A percentile compares a stretch with the other conserved stretches of the same genome.
phyloP scores from a whole-genome alignment of 1,284 basidiomycete species.

The Volvariella surrecta region DNA sequence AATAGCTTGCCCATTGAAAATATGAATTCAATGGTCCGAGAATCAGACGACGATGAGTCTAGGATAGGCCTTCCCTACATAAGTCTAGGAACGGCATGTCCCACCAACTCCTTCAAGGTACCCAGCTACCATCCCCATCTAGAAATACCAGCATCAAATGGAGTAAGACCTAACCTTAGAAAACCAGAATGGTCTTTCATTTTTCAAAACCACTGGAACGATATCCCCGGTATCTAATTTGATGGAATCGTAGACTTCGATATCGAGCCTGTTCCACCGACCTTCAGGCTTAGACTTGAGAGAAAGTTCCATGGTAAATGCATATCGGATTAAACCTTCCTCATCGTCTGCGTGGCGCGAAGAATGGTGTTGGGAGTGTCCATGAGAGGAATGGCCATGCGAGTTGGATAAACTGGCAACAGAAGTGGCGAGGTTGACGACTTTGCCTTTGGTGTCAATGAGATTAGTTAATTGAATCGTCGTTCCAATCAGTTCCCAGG shows the following conservation, averaged over 20 bases:
- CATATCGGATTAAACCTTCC: constrained; percentile 42
- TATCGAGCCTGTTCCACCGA: constrained; percentile 84
- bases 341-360: constrained; percentile 2
- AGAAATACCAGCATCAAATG: too few species aligned
- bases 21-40: too few species aligned
- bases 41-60: too few species aligned
- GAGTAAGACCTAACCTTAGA: constrained; percentile 73
- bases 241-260: constrained; percentile 68
- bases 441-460: constrained; percentile 38
- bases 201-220: constrained; percentile 64
- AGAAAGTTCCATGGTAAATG: constrained; percentile 79
- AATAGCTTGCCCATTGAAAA: too few species aligned
- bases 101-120: too few species aligned
- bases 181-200: constrained; percentile 89
- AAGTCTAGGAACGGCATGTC: too few species aligned
- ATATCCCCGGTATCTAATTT: constrained; percentile 71
- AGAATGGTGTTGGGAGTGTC: background rate
- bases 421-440: constrained; percentile 15
- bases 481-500: constrained; percentile 55
- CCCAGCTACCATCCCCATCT: too few species aligned
- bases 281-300: constrained; percentile 76
- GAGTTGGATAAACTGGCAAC: background rate
- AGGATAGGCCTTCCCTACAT: too few species aligned
- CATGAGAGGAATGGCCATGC: background rate
- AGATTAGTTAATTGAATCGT: constrained; percentile 57